Percentiles rank a stretch among this genome's conserved stretches.
phyloP scores from a whole-genome alignment of 352 stramenopile genomes.

The Aphanomyces astaci region DNA sequence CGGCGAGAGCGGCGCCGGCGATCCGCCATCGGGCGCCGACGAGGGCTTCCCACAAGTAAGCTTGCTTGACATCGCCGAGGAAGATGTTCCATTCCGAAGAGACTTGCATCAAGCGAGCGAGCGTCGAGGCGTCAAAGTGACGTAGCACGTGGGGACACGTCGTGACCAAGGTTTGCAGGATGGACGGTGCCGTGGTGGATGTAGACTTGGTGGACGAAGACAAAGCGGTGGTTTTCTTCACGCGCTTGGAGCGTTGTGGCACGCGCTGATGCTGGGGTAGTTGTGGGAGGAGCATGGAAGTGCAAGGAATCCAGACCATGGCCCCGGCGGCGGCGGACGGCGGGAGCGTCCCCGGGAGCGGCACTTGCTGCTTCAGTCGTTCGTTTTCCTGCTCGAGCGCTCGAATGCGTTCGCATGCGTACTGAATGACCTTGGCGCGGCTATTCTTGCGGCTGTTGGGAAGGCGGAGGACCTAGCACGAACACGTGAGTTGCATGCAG shows the following conservation, averaged over 20 bases:
- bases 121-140: neutral
- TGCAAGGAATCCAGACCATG: slow-evolving; percentile 20
- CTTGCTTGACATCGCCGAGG: neutral
- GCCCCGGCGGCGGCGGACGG: neutral
- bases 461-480: neutral
- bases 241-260: neutral
- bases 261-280: neutral
- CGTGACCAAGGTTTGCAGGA: neutral
- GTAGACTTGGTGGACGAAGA: neutral
- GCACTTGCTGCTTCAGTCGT: slow-evolving; percentile 15
- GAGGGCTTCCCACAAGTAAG: slow-evolving; percentile 13
- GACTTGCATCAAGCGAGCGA: neutral
- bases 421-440: slow-evolving; percentile 15
- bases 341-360: neutral
- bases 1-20: neutral
- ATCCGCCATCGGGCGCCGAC: neutral
- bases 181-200: neutral
- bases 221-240: neutral
- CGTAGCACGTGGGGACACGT: slow-evolving; percentile 12
- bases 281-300: neutral
- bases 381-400: slow-evolving; percentile 14
- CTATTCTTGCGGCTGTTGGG: slow-evolving; percentile 21
- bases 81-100: slow-evolving; percentile 1
- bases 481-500: neutral
- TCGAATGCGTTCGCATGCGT: slow-evolving; percentile 14